These are phyloP conservation scores for Fusarium sp. DNA, from an alignment of 2,329 filamentous ascomycete species.

Conservation along the genomic window DNA sequence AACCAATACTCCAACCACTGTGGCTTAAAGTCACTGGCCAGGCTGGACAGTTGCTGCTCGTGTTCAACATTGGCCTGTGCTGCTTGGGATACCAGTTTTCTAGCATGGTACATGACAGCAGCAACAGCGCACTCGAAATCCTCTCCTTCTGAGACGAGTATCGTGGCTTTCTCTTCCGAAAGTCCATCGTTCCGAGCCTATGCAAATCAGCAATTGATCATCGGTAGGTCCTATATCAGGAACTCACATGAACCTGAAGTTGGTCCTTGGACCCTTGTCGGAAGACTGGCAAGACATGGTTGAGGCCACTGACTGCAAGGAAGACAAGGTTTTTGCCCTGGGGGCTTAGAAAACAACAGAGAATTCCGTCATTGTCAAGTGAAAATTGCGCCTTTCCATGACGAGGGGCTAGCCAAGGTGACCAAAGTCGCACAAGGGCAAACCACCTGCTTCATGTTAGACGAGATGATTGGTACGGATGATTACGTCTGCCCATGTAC, in stretches of 20 bases:
- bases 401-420: slow-evolving; percentile 88
- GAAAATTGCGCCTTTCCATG: slow-evolving; percentile 77
- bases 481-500: neutral
- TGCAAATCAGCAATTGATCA: slow-evolving; percentile 19
- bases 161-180: slow-evolving; percentile 64
- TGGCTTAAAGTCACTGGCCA: slow-evolving; percentile 62
- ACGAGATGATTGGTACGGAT: neutral
- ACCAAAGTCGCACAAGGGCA: slow-evolving; percentile 81
- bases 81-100: slow-evolving; percentile 60
- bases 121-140: slow-evolving; percentile 81
- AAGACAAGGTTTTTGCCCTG: slow-evolving; percentile 82
- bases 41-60: slow-evolving; percentile 58
- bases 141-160: slow-evolving; percentile 78
- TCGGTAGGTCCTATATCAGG: neutral
- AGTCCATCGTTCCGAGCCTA: slow-evolving; percentile 75
- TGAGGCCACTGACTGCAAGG: slow-evolving; percentile 80
- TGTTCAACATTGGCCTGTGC: slow-evolving; percentile 57
- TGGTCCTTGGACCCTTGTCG: slow-evolving; percentile 73
- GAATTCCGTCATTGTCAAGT: slow-evolving; percentile 80
- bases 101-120: slow-evolving; percentile 88
- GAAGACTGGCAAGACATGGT: slow-evolving; percentile 77
- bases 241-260: slow-evolving; percentile 71
- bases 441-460: slow-evolving; percentile 72
- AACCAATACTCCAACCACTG: slow-evolving; percentile 90
- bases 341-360: slow-evolving; percentile 80